A percentile compares a stretch with the other conserved stretches of the same genome.
phyloP scores from a whole-genome alignment of 768 basidiomycete species.

The Tylopilus sp. region DNA sequence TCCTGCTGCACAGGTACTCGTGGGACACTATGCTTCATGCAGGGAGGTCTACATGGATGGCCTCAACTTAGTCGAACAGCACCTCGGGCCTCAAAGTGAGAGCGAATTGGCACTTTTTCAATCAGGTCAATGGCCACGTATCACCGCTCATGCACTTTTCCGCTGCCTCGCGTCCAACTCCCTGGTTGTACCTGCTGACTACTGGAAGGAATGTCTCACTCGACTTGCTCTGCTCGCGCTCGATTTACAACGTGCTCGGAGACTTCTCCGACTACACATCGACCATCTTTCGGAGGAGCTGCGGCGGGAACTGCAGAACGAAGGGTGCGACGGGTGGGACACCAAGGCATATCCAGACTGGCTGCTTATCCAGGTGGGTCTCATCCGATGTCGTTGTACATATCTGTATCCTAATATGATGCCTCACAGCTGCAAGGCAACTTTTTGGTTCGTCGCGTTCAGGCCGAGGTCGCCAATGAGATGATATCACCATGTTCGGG shows the following conservation, averaged over 20 bases:
- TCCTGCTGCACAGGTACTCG: slow-evolving; percentile 2
- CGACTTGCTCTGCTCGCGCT: slow-evolving; percentile 28
- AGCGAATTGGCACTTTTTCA: slow-evolving; percentile 17
- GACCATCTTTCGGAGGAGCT: slow-evolving; percentile 30
- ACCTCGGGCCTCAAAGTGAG: slow-evolving; percentile 13
- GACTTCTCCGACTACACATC: slow-evolving; percentile 27
- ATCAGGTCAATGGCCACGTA: slow-evolving; percentile 38
- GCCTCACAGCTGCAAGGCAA: slow-evolving; percentile 41
- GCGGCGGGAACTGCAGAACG: slow-evolving; percentile 23
- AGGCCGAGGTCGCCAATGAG: slow-evolving; percentile 38
- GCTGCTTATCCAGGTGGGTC: slow-evolving; percentile 42
- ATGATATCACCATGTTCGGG: slow-evolving; percentile 42
- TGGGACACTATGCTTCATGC: slow-evolving; percentile 8
- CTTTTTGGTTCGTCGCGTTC: slow-evolving; percentile 41
- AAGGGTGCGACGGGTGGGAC: slow-evolving; percentile 20
- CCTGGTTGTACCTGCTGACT: slow-evolving; percentile 2
- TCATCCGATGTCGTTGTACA: background rate
- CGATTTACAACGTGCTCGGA: slow-evolving; percentile 35
- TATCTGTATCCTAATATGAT: background rate
- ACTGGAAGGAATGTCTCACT: slow-evolving; percentile 33
- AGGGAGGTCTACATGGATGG: slow-evolving; percentile 1
- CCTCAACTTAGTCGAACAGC: background rate
- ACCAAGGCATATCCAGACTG: slow-evolving; percentile 34
- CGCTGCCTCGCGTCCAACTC: slow-evolving; percentile 27
- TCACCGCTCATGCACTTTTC: slow-evolving; percentile 32